Evolutionary conservation across 768 basidiomycete genomes (phyloP), one percentile per base, ranked within the genome.

Genomic region (Chiua virens): DNA sequence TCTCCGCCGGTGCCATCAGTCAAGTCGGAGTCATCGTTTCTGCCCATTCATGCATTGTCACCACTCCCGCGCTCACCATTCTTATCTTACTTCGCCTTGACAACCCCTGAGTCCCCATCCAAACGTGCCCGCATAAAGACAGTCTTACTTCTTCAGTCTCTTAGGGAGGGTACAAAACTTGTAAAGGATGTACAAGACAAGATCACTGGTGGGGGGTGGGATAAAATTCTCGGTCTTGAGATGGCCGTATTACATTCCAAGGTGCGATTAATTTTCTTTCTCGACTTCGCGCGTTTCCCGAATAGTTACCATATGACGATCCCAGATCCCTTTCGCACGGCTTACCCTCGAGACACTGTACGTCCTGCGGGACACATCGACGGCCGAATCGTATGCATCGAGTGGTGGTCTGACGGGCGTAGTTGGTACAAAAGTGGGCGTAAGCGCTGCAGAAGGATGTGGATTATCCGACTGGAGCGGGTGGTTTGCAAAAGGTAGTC

Each of bases 361-460:
- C 52, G 78, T 80, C 34, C 70, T 97, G 10, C 78, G 79, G 45
- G 95, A 98, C 64, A 74, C 80, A 0, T 72, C 79, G 0, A 88
- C 91, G 3, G 91, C 93, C 0, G 92, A 96, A 63, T 79, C 85
- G 5, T 97, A 94, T 67, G 96, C 94, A 60, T 79, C 86, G 1
- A 80, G 87, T 28, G 85, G 84, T 17, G 92, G 94, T 5, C 80
- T 82, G 36, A 45, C 36, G 1, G 65, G 65, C 20, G 79, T 96
- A 21, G 72, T 97, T 85, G 35, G 82, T 78, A 21, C 78, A 75
- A 61, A 79, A 74, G 18, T 63, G 59, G 42, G 73, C 70, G 13
- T 70, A 84, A 59, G 80, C 76, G 59, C 71, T 70, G 39, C 89
- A 79, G 88, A 79, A 75, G 13, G 70, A 55, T 51, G 71, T 73